Conservation (phyloP, 208 protist species). For the Acanthamoeba comandoni region DNA sequence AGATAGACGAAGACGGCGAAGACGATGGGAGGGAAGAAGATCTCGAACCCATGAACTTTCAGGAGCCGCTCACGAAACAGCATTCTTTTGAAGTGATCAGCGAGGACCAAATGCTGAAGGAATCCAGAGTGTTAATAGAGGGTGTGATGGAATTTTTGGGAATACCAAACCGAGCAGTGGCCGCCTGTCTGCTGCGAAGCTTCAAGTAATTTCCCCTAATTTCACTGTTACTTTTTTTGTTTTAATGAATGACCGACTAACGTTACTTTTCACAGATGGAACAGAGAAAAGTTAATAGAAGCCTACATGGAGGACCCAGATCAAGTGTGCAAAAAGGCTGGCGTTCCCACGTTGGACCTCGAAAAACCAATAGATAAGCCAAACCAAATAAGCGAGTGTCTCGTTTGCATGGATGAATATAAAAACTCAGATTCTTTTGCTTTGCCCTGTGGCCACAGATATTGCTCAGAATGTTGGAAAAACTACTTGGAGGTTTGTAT, state of each 20-base stretch:
- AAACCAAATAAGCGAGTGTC: slow-evolving; percentile 75
- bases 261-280: slow-evolving; percentile 81
- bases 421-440: slow-evolving; percentile 71
- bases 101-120: slow-evolving; percentile 62
- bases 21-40: slow-evolving; percentile 71
- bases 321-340: slow-evolving; percentile 75
- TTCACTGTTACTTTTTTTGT: slow-evolving; percentile 13
- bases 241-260: not conserved
- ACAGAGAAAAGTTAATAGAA: slow-evolving; percentile 84
- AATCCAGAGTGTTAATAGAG: slow-evolving; percentile 79
- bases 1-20: slow-evolving; percentile 33
- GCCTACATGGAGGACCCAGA: slow-evolving; percentile 86
- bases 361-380: slow-evolving; percentile 67
- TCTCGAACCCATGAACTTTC: slow-evolving; percentile 51
- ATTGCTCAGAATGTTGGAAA: slow-evolving; percentile 87
- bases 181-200: slow-evolving; percentile 70
- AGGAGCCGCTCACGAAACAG: slow-evolving; percentile 65
- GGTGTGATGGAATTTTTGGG: slow-evolving; percentile 81
- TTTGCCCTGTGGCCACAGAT: slow-evolving; percentile 85
- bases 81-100: slow-evolving; percentile 80
- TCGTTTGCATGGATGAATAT: slow-evolving; percentile 87
- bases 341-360: slow-evolving; percentile 76
- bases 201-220: slow-evolving; percentile 72
- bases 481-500: slow-evolving; percentile 78
- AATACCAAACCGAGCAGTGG: slow-evolving; percentile 77